Conservation (phyloP, 208 protist genomes). For the Trypanosoma vivax region DNA sequence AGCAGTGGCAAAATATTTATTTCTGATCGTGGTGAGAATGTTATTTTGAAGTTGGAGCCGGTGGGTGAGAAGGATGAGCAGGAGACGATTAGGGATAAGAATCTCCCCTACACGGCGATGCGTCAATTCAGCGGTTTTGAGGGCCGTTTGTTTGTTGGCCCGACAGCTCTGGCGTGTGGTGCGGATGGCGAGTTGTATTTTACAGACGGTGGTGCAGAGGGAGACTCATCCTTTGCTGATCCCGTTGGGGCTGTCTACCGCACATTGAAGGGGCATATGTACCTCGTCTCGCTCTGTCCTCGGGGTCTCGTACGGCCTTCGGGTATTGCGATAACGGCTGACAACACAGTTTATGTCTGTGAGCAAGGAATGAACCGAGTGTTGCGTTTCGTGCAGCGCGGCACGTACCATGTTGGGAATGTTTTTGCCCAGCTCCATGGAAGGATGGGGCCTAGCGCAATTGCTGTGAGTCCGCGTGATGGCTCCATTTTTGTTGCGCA, state of each 20-base stretch:
- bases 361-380: constrained; percentile 60
- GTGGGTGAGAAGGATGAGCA: not conserved
- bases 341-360: constrained; percentile 53
- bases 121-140: constrained; percentile 30
- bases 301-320: constrained; percentile 41
- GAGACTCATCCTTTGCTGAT: constrained; percentile 47
- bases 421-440: constrained; percentile 63
- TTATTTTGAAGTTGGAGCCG: constrained; percentile 15
- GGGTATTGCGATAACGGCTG: constrained; percentile 34
- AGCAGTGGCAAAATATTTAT: constrained; percentile 25
- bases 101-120: constrained; percentile 6
- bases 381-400: constrained; percentile 47
- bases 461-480: constrained; percentile 35
- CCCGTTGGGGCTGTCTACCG: constrained; percentile 59
- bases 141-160: constrained; percentile 37
- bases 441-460: constrained; percentile 45
- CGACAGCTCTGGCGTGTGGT: constrained; percentile 33
- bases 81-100: not conserved
- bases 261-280: constrained; percentile 32
- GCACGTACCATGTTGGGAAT: constrained; percentile 39
- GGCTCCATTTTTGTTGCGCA: constrained; percentile 55
- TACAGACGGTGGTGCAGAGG: constrained; percentile 58
- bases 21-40: constrained; percentile 24
- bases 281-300: constrained; percentile 50
- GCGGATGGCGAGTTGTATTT: constrained; percentile 58